Evolutionary conservation across 495 filamentous ascomycete species (phyloP).

Genomic region (Daldinia bambusicola): DNA sequence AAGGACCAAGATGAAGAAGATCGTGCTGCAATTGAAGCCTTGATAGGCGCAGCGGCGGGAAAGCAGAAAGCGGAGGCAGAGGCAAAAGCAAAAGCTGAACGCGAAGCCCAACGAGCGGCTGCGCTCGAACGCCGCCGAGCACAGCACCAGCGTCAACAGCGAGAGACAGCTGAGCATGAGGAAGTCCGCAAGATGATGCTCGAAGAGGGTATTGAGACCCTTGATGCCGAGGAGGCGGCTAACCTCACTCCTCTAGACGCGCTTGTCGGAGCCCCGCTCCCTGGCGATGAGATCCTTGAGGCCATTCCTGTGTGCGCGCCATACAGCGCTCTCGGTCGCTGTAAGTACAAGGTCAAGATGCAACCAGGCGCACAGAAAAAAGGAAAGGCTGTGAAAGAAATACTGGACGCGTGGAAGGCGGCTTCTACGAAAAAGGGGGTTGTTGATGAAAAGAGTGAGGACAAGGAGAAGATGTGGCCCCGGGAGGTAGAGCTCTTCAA

Average conservation of each 20-base stretch:
- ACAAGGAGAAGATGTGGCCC: constrained; percentile 81
- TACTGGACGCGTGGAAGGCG: constrained; percentile 78
- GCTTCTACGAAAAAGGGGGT: constrained; percentile 65
- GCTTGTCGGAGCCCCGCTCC: constrained; percentile 78
- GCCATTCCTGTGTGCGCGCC: constrained; percentile 92
- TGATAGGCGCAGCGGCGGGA: constrained; percentile 77
- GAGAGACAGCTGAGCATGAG: constrained; percentile 71
- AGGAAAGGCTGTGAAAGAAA: constrained; percentile 92
- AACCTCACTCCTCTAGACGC: constrained; percentile 74
- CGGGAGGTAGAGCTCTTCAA: constrained; percentile 84
- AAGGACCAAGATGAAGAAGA: constrained; percentile 96
- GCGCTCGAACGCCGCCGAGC: constrained; percentile 76
- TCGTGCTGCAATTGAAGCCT: constrained; percentile 78
- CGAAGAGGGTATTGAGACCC: constrained; percentile 57
- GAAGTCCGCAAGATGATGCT: constrained; percentile 68
- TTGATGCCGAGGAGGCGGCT: constrained; percentile 64
- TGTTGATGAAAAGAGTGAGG: constrained; percentile 66
- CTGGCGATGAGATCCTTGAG: constrained; percentile 88
- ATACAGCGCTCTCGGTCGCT: constrained; percentile 78
- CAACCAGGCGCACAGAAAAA: constrained; percentile 93
- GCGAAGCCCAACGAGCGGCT: constrained; percentile 69
- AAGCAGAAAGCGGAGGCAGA: constrained; percentile 63
- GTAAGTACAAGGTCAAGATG: constrained; percentile 91
- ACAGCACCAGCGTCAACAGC: constrained; percentile 78
- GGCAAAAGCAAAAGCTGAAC: constrained; percentile 60